Percentiles rank a stretch among this genome's conserved stretches.
phyloP scores from a whole-genome alignment of 768 basidiomycete genomes.

The Mycena chlorophos region DNA sequence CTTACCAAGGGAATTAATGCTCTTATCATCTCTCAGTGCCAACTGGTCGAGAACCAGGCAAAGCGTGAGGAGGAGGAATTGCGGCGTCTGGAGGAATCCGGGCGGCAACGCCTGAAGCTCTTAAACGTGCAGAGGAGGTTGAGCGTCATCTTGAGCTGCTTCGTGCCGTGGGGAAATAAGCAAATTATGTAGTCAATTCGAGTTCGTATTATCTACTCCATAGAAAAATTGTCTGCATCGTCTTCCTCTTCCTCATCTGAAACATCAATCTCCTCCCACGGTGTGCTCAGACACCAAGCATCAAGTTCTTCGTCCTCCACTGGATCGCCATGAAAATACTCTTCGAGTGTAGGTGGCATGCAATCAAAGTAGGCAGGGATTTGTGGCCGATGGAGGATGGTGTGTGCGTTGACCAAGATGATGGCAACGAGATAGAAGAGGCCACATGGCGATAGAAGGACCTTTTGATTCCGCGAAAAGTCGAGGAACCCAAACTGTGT shows the following conservation, averaged over 20 bases:
- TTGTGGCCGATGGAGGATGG: conserved; percentile 18
- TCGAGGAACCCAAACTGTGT: conserved; percentile 21
- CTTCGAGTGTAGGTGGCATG: conserved; percentile 14
- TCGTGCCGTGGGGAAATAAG: neutral
- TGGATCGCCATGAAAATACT: conserved; percentile 17
- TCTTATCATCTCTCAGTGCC: no score
- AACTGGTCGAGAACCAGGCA: neutral
- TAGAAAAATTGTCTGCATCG: neutral
- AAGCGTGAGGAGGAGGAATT: neutral
- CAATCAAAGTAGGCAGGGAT: conserved; percentile 19
- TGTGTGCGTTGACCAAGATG: conserved; percentile 19
- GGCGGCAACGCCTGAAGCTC: no score
- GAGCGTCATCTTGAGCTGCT: neutral
- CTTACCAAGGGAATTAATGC: no score
- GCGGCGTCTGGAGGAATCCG: neutral
- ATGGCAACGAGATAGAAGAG: conserved; percentile 18
- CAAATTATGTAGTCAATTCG: neutral
- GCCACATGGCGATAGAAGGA: conserved; percentile 19
- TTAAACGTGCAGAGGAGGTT: neutral
- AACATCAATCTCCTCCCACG: conserved; percentile 6
- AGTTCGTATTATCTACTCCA: neutral
- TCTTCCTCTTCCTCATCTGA: neutral
- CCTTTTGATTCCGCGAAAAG: conserved; percentile 17
- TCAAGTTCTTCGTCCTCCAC: conserved; percentile 16
- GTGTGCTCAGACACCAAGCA: conserved; percentile 9